phyloP scores from a whole-genome alignment of 345 rosid genomes.

The Jatropha curcas region DNA sequence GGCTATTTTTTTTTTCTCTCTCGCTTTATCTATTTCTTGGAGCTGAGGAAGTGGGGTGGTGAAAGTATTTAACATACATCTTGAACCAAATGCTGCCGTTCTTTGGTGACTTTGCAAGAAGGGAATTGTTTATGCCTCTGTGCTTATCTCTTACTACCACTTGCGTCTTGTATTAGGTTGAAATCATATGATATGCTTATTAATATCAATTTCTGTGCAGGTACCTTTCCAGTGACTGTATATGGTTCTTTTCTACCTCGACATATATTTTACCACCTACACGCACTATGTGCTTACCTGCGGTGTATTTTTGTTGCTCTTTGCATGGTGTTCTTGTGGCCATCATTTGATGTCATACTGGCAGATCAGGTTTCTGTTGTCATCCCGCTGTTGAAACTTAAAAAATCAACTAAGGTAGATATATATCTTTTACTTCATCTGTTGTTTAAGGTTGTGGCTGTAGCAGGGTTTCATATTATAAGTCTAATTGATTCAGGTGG shows the following conservation, averaged over 20 bases:
- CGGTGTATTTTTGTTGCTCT: constrained; percentile 84
- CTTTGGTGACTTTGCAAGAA: background rate
- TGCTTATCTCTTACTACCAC: background rate
- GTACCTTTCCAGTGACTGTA: constrained; percentile 71
- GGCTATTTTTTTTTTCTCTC: background rate
- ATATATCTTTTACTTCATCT: constrained; percentile 5
- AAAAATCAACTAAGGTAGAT: constrained; percentile 65
- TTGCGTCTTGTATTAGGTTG: background rate
- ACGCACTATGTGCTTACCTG: constrained; percentile 81
- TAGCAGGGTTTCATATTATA: background rate
- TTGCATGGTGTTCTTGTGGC: constrained; percentile 66
- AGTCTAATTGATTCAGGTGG: constrained; percentile 48
- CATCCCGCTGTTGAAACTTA: constrained; percentile 73
- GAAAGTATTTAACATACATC: no score
- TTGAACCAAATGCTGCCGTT: no score
- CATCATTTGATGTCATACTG: constrained; percentile 70
- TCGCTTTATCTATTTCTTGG: no score
- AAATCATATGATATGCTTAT: background rate
- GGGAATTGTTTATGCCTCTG: background rate
- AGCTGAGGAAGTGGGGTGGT: no score
- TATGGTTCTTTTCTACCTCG: constrained; percentile 84
- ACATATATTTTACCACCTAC: constrained; percentile 77
- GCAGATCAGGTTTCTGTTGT: constrained; percentile 88
- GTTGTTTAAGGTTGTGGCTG: background rate
- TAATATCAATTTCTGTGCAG: constrained; percentile 34